Evolutionary conservation across 805 yeast genomes (phyloP).

Genomic region (Wickerhamomyces subpelliculosus): DNA sequence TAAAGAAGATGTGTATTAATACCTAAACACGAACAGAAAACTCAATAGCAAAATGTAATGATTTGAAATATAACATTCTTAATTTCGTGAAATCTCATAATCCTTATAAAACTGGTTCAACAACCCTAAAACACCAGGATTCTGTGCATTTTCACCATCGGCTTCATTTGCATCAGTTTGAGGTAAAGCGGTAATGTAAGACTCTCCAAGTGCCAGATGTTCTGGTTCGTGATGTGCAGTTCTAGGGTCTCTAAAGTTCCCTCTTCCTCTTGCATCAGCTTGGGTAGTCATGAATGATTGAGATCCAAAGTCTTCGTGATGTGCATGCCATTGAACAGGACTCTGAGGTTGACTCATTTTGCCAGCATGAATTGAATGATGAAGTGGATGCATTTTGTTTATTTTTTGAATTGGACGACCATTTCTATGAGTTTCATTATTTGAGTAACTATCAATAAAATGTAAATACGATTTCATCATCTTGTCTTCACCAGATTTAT

Average conservation of each 20-base stretch:
- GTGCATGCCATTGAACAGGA: slow-evolving; percentile 1
- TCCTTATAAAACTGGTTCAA: slow-evolving; percentile 70
- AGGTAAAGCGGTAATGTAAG: slow-evolving; percentile 33
- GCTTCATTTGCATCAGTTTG: slow-evolving; percentile 30
- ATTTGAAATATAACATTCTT: neutral
- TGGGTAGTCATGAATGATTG: neutral
- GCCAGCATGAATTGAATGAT: slow-evolving; percentile 5
- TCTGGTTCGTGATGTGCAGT: slow-evolving; percentile 1
- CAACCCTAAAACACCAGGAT: slow-evolving; percentile 67
- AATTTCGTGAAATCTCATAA: slow-evolving; percentile 21
- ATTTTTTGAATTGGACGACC: slow-evolving; percentile 6
- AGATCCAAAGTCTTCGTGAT: slow-evolving; percentile 2
- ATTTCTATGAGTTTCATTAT: slow-evolving; percentile 27
- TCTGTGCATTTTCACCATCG: slow-evolving; percentile 18
- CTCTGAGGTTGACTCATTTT: neutral
- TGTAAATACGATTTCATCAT: slow-evolving; percentile 89
- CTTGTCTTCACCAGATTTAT: slow-evolving; percentile 57
- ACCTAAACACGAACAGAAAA: neutral
- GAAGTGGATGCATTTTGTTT: neutral
- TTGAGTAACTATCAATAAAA: slow-evolving; percentile 79
- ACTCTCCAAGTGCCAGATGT: slow-evolving; percentile 31
- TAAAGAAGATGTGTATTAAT: too few relatives aligned
- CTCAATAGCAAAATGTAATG: neutral
- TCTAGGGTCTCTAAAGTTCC: neutral
- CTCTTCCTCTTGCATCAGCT: neutral